Evolutionary conservation across 345 rosid genomes (phyloP), one percentile per base, ranked within the genome.

Genomic region (Firmiana major): DNA sequence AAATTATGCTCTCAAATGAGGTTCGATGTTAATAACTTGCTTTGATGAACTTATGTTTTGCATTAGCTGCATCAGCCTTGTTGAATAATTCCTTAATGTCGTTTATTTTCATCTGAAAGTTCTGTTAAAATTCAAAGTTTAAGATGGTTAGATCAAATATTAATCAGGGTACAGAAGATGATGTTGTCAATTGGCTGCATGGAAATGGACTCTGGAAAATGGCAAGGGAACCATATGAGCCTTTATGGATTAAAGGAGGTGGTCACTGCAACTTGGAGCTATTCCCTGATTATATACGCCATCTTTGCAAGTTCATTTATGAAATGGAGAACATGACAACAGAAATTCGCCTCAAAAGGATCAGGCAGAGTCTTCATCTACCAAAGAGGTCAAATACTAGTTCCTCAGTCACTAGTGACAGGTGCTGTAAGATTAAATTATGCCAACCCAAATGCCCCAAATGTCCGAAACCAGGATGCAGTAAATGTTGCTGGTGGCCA

Each of bases 201-300:
- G 99, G 99, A 42, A 88, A 91, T 31, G 93, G 93, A 36, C 89
- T 97, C 16, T 97, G 97, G 97, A 89, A 94, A 79, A 86, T 87
- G 93, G 94, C 98, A 0, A 89, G 88, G 79, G 97, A 97, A 71
- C 94, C 99, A 0, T 94, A 90, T 13, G 97, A 94, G 79, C 99
- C 99, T 17, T 79, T 97, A 28, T 97, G 99, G 99, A 94, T 97
- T 66, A 94, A 97, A 86, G 99, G 99, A 31, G 99, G 98, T 21
- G 98, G 98, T 54, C 99, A 94, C 78, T 97, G 98, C 86, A 97
- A 97, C 85, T 84, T 97, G 79, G 99, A 97, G 88, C 89, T 97
- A 6, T 97, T 89, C 83, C 97, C 99, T 0, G 98, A 94, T 74
- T 97, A 90, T 84, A 90, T 97, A 71, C 85, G 90, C 76, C 98